Evolutionary conservation across 108 stramenopile species (phyloP).

Genomic region (Nannochloropsis salina): DNA sequence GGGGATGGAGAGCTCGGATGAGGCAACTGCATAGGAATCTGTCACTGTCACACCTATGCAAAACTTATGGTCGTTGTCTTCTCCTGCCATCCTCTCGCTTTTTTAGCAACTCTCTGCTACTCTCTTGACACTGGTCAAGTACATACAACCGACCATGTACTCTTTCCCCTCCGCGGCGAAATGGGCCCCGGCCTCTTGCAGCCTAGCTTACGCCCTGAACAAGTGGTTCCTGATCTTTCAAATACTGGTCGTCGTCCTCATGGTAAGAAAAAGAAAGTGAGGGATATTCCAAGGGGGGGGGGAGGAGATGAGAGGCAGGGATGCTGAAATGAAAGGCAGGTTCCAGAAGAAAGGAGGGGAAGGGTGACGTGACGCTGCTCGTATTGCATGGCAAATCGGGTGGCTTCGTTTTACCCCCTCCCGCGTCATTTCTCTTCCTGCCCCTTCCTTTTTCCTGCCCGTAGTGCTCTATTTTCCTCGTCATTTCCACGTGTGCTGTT

Average conservation of each 20-base stretch:
- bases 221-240: neutral
- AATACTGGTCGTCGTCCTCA: neutral
- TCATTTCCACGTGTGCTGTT: neutral
- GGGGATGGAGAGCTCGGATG: neutral
- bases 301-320: no score
- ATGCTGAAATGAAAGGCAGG: no score
- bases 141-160: neutral
- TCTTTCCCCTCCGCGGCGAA: neutral
- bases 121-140: neutral
- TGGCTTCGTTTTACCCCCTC: neutral
- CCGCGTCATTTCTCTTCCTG: neutral
- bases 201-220: neutral
- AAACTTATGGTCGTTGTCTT: neutral
- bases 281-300: no score
- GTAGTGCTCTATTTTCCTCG: neutral
- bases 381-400: neutral
- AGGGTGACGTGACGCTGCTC: neutral
- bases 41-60: neutral
- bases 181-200: neutral
- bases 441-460: neutral
- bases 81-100: neutral
- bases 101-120: neutral
- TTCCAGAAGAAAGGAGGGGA: neutral
- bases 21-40: no score
- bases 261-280: neutral